Percentiles rank a stretch among this genome's conserved stretches.
Conservation (phyloP, 768 basidiomycete genomes). For the Pseudohyphozyma bogoriensis region DNA sequence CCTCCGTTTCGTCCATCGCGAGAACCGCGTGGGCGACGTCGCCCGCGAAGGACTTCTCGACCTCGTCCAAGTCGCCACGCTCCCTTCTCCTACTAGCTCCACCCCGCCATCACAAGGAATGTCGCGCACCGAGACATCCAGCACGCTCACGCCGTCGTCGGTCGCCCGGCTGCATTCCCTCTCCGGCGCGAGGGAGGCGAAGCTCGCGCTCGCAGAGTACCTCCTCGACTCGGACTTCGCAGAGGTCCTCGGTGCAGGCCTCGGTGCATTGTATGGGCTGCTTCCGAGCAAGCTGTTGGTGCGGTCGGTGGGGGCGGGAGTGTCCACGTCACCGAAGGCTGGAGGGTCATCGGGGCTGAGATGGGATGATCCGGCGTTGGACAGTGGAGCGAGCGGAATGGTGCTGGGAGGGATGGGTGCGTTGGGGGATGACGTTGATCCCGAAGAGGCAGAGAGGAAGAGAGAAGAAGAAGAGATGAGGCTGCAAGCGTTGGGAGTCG, state of each 20-base stretch:
- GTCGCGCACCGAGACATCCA: conserved; percentile 5
- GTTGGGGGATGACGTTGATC: conserved; percentile 46
- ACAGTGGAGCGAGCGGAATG: conserved; percentile 46
- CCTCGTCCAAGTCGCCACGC: conserved; percentile 77
- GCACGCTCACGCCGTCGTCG: conserved; percentile 18
- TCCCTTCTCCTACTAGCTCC: no score
- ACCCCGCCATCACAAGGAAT: background rate
- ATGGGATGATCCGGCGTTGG: conserved; percentile 6
- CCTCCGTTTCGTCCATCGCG: conserved; percentile 85
- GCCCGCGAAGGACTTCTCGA: conserved; percentile 86
- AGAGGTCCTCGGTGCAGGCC: conserved; percentile 86
- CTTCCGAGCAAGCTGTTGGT: conserved; percentile 79
- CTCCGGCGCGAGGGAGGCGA: conserved; percentile 65
- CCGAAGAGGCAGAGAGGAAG: conserved; percentile 15
- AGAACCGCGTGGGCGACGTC: conserved; percentile 86
- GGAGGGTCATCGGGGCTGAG: conserved; percentile 16
- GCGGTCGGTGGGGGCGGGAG: background rate
- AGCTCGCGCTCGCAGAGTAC: conserved; percentile 79
- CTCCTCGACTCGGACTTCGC: conserved; percentile 95
- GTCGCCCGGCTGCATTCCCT: no score
- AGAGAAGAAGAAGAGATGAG: conserved; percentile 46
- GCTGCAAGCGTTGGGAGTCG: conserved; percentile 48
- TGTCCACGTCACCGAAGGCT: conserved; percentile 41
- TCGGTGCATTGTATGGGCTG: conserved; percentile 85
- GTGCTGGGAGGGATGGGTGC: conserved; percentile 55